Evolutionary conservation across 2,329 filamentous ascomycete species (phyloP).

Genomic region (Fusarium continuum): DNA sequence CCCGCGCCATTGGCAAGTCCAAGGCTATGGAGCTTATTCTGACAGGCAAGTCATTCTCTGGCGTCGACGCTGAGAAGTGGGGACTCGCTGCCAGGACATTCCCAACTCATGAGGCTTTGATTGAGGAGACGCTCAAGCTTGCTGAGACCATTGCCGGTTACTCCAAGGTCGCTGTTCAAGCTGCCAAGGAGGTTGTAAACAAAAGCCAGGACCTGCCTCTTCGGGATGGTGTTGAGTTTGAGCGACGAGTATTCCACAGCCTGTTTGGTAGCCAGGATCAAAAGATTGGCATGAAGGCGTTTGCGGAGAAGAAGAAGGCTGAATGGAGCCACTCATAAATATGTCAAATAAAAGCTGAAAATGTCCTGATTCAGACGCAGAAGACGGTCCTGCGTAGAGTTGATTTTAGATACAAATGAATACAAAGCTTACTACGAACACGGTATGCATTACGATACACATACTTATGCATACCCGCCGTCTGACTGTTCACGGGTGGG

Average conservation of each 20-base stretch:
- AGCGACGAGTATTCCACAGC: slow-evolving; percentile 90
- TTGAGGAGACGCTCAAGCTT: slow-evolving; percentile 82
- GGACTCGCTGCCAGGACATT: slow-evolving; percentile 88
- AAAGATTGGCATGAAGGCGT: slow-evolving; percentile 96
- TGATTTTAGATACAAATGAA: neutral
- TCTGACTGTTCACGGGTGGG: slow-evolving; percentile 10
- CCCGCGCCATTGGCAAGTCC: slow-evolving; percentile 82
- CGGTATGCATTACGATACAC: neutral
- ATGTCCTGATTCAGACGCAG: slow-evolving; percentile 1
- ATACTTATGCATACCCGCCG: neutral
- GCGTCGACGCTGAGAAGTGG: slow-evolving; percentile 87
- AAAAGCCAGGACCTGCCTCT: slow-evolving; percentile 94
- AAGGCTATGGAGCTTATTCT: slow-evolving; percentile 92
- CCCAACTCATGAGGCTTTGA: slow-evolving; percentile 79
- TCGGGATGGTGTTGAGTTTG: slow-evolving; percentile 92
- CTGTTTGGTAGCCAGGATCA: slow-evolving; percentile 96
- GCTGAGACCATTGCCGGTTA: slow-evolving; percentile 91
- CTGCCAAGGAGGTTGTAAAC: slow-evolving; percentile 97
- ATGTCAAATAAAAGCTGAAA: neutral
- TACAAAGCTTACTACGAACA: neutral
- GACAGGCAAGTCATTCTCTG: slow-evolving; percentile 84
- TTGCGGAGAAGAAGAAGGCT: slow-evolving; percentile 92
- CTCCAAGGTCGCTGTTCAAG: slow-evolving; percentile 86
- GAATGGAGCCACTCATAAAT: slow-evolving; percentile 84
- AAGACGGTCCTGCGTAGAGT: neutral